Conservation (phyloP, 176 grass and related monocot genomes). For the Carex parvula region DNA sequence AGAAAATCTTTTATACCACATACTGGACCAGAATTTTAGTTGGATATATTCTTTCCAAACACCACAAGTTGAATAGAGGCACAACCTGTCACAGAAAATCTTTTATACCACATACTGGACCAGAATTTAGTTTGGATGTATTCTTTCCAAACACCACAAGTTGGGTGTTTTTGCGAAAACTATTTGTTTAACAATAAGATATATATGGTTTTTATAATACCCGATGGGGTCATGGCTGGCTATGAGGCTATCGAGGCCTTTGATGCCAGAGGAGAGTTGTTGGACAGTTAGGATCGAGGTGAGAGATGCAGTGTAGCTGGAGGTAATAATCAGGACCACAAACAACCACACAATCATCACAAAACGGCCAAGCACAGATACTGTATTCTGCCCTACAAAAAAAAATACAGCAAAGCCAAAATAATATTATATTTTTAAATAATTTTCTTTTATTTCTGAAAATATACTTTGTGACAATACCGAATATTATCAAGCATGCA, state of each 20-base stretch:
- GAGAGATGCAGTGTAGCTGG: slow-evolving; percentile 89
- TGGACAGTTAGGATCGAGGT: slow-evolving; percentile 90
- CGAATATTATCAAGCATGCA: background rate
- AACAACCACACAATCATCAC: slow-evolving; percentile 89
- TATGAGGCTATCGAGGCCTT: slow-evolving; percentile 66
- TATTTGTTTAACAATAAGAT: slow-evolving; percentile 1
- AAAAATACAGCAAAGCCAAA: background rate
- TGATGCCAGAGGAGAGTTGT: slow-evolving; percentile 67
- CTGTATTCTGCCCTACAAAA: slow-evolving; percentile 56
- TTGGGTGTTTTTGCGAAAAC: background rate
- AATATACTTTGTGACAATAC: background rate
- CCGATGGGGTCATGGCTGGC: slow-evolving; percentile 34
- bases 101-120: background rate
- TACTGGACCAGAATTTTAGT: background rate
- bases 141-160: background rate
- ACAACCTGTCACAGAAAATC: slow-evolving; percentile 16
- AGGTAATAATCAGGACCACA: slow-evolving; percentile 79
- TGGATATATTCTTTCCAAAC: background rate
- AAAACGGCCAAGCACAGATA: slow-evolving; percentile 56
- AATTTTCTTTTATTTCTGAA: background rate
- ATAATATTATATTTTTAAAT: background rate
- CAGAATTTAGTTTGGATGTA: background rate
- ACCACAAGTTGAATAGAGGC: background rate
- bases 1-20: background rate
- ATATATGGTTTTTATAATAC: slow-evolving; percentile 6